phyloP scores from a whole-genome alignment of 306 rosid species.

The Alnus glutinosa region DNA sequence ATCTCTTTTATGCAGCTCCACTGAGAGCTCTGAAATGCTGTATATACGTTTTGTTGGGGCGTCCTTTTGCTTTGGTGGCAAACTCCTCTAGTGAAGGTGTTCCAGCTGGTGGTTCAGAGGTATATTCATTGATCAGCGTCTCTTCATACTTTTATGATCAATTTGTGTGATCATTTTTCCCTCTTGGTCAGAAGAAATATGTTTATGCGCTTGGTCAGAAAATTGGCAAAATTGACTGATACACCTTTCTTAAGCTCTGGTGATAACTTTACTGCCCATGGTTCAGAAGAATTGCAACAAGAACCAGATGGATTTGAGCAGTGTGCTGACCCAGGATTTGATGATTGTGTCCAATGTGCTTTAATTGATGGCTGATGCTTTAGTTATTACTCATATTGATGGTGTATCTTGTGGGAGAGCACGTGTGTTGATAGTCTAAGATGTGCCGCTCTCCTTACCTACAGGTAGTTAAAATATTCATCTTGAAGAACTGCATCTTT shows the following conservation, averaged over 20 bases:
- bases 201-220: too few relatives aligned
- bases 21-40: neutral
- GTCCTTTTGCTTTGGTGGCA: neutral
- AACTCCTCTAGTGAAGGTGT: neutral
- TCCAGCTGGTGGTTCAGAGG: neutral
- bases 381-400: too few relatives aligned
- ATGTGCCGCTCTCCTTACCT: conserved; percentile 65
- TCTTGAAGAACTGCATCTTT: too few relatives aligned
- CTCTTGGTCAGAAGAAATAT: too few relatives aligned
- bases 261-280: conserved; percentile 11
- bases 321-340: conserved; percentile 59
- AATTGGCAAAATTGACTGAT: too few relatives aligned
- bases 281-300: conserved; percentile 56
- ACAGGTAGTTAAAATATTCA: conserved; percentile 53
- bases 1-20: neutral
- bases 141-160: neutral
- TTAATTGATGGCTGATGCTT: conserved; percentile 56
- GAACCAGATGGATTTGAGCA: too few relatives aligned
- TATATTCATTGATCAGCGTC: too few relatives aligned
- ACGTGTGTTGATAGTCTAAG: too few relatives aligned
- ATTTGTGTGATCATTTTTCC: conserved; percentile 8
- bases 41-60: neutral
- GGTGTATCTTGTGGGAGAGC: too few relatives aligned
- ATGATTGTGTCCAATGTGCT: conserved; percentile 51
- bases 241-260: too few relatives aligned